Percentiles rank a stretch among this genome's conserved stretches.
These are phyloP conservation scores for Cystobasidium sp. DNA, from an alignment of 1,284 basidiomycete species.

Conservation along the genomic window DNA sequence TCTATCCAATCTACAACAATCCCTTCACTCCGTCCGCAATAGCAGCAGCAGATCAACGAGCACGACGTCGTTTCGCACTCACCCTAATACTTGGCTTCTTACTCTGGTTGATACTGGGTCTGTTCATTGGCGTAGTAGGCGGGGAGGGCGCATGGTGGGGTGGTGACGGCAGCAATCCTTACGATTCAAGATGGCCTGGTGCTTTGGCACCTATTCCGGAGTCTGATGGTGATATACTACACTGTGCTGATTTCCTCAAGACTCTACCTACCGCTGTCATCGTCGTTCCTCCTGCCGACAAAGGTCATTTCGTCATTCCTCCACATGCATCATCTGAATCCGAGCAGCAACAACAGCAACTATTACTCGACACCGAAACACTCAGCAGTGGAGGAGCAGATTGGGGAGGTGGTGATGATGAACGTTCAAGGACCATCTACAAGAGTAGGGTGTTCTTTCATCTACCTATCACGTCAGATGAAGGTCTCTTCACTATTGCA, in stretches of 20 bases:
- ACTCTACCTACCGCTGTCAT: conserved; percentile 37
- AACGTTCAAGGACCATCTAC: conserved; percentile 30
- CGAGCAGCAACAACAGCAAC: conserved; percentile 16
- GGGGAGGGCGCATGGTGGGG: conserved; percentile 42
- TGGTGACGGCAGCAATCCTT: conserved; percentile 1
- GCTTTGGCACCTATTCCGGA: conserved; percentile 13
- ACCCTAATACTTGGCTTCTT: conserved; percentile 37
- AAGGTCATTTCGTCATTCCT: not conserved
- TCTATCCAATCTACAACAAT: conserved; percentile 34
- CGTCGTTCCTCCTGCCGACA: conserved; percentile 21
- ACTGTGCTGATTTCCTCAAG: conserved; percentile 38
- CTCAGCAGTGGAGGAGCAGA: not conserved
- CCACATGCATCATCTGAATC: too few relatives aligned
- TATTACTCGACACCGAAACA: not conserved
- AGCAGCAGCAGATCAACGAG: conserved; percentile 27
- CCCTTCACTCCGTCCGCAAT: conserved; percentile 32
- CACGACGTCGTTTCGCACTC: conserved; percentile 28
- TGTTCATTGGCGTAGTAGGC: conserved; percentile 35
- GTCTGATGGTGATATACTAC: conserved; percentile 23
- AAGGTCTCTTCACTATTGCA: conserved; percentile 33
- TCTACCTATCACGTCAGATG: conserved; percentile 11
- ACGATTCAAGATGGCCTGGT: conserved; percentile 32
- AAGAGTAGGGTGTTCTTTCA: conserved; percentile 38
- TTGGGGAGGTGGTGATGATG: conserved; percentile 11
- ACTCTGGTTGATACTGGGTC: conserved; percentile 31